Evolutionary conservation across 176 grass and related monocot species (phyloP), one percentile per base, ranked within the genome.

Genomic region (Chloris gayana): DNA sequence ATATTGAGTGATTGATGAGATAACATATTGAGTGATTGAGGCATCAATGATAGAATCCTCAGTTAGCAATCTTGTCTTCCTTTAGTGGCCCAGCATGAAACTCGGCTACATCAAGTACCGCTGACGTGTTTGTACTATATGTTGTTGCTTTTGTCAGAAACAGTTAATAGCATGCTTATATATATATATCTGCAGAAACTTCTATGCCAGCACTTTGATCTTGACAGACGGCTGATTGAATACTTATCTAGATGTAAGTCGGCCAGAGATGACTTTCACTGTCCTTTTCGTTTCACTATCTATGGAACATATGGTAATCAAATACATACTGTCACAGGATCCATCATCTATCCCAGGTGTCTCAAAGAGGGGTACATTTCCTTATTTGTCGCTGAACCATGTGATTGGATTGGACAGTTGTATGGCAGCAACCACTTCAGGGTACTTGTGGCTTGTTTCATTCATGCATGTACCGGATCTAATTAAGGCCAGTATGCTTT

Each of bases 181-280:
- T 79, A 30, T 77, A 65, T 78, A 34, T 85, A 84, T 73, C 88
- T 89, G 88, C 86, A 99, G 96, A 95, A 94, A 72, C 84, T 99
- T 88, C 90, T 99, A 77, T 95, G 92, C 86, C 88, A 93, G 72
- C 88, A 95, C 73, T 99, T 95, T 17, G 88, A 95, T 83, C 92
- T 99, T 31, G 96, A 99, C 70, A 91, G 92, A 74, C 84, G 87
- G 50, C 82, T 99, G 50, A 92, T 99, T 82, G 86, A 93, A 84
- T 93, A 90, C 70, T 73, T 99, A 65, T 89, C 90, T 60, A 70
- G 67, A 88, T 95, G 93, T 78, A 85, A 81, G 77, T 83, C 71
- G 77, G 46, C 12, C 45, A 75, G 49, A 58, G 42, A 80, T 77
- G 54, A 64, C 78, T 87, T 79, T 73, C 85, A 78, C 63, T 70